A percentile compares a stretch with the other conserved stretches of the same genome.
Evolutionary conservation across 139 green algal genomes (phyloP).

Genomic region (Eudorina sp.): DNA sequence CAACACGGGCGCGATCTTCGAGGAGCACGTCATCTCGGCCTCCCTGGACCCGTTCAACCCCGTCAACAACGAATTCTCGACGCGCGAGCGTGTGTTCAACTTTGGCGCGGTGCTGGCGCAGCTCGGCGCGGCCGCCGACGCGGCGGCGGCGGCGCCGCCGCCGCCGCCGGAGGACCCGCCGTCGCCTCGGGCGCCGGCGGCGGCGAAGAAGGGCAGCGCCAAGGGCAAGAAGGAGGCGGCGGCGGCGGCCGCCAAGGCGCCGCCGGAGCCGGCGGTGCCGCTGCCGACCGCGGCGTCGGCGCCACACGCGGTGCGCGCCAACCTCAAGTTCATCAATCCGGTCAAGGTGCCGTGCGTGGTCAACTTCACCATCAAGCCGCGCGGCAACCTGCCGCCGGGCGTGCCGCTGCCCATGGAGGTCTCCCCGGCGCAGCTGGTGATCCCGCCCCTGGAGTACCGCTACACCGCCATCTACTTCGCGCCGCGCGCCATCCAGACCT

Average conservation of each 20-base stretch:
- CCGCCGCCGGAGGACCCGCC: background rate
- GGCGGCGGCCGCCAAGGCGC: background rate
- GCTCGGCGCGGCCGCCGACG: slow-evolving; percentile 45
- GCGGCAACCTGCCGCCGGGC: slow-evolving; percentile 38
- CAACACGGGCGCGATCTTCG: slow-evolving; percentile 83
- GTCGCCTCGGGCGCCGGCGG: background rate
- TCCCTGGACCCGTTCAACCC: slow-evolving; percentile 73
- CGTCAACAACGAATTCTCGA: slow-evolving; percentile 71
- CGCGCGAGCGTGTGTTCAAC: slow-evolving; percentile 79
- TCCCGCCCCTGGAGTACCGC: slow-evolving; percentile 73
- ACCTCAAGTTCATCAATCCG: slow-evolving; percentile 86
- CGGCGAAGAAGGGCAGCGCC: background rate
- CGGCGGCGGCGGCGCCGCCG: background rate
- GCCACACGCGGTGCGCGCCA: slow-evolving; percentile 65
- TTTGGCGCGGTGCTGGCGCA: slow-evolving; percentile 81
- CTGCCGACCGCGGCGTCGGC: background rate
- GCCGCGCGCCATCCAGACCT: slow-evolving; percentile 77
- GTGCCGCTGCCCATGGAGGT: slow-evolving; percentile 77
- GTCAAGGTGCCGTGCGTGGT: slow-evolving; percentile 86
- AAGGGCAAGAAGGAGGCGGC: background rate
- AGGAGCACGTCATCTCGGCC: slow-evolving; percentile 81
- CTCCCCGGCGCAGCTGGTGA: slow-evolving; percentile 67
- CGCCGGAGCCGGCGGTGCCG: background rate
- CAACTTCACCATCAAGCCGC: slow-evolving; percentile 79
- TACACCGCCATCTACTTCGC: slow-evolving; percentile 69